A percentile compares a stretch with the other conserved stretches of the same genome.
Conservation (phyloP, 352 stramenopile species). For the Globisporangium mamillatum region DNA sequence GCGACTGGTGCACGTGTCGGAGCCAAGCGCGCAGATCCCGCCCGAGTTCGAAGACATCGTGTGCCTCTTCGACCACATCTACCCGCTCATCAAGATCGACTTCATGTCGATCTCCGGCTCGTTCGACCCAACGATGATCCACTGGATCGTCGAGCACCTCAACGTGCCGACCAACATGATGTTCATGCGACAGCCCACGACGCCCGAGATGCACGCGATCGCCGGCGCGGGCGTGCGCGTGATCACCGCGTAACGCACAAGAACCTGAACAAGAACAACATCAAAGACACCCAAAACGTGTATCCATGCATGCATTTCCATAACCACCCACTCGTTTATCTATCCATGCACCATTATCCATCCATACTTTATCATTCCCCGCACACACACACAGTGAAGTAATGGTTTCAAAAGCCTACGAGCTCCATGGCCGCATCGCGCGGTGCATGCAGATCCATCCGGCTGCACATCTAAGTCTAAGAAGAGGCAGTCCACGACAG, state of each 20-base stretch:
- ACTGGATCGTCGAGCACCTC: conserved; percentile 68
- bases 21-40: conserved; percentile 25
- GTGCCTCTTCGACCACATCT: conserved; percentile 77
- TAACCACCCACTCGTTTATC: not conserved
- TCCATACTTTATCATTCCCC: not conserved
- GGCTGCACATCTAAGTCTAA: not conserved
- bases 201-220: conserved; percentile 59
- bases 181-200: conserved; percentile 81
- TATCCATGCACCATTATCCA: not conserved
- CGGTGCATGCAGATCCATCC: not conserved
- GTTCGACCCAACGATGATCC: conserved; percentile 61
- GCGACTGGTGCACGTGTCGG: conserved; percentile 77
- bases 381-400: too few relatives aligned
- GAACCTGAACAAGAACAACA: conserved; percentile 11
- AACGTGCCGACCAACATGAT: conserved; percentile 82
- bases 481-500: not conserved
- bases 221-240: conserved; percentile 73
- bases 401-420: not conserved
- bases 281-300: not conserved
- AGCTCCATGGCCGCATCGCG: not conserved
- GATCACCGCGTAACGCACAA: conserved; percentile 71
- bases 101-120: conserved; percentile 60
- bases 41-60: conserved; percentile 37
- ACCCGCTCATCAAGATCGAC: conserved; percentile 83
- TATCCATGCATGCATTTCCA: not conserved